These are phyloP conservation scores for Ilex paraguariensis DNA, from an alignment of 305 asterid genomes.

Conservation along the genomic window DNA sequence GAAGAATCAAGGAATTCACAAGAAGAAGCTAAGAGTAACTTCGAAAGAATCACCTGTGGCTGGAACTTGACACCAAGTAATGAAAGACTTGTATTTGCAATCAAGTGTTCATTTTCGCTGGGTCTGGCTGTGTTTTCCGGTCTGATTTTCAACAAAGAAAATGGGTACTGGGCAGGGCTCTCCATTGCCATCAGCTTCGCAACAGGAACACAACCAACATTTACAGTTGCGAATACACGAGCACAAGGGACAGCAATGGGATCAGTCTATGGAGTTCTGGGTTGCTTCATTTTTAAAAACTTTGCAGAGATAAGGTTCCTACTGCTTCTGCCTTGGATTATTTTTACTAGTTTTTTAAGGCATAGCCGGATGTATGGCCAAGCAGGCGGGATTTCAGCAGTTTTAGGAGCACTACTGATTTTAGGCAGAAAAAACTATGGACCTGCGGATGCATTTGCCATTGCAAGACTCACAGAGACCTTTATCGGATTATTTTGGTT, in stretches of 20 bases:
- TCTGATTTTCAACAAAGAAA: constrained; percentile 38
- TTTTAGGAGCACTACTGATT: constrained; percentile 62
- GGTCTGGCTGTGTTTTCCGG: constrained; percentile 64
- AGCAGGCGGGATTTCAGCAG: constrained; percentile 68
- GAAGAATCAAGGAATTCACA: constrained; percentile 6
- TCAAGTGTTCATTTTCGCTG: constrained; percentile 58
- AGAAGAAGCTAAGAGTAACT: constrained; percentile 2
- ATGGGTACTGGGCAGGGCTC: constrained; percentile 82
- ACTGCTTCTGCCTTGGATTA: constrained; percentile 73
- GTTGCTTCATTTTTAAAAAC: constrained; percentile 45
- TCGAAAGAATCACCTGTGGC: constrained; percentile 6
- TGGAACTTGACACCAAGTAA: constrained; percentile 21
- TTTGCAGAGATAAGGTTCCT: constrained; percentile 36
- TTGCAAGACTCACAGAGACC: constrained; percentile 51
- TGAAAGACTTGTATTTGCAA: constrained; percentile 41
- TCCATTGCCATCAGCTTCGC: constrained; percentile 68
- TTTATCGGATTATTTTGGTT: constrained; percentile 50
- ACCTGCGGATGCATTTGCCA: constrained; percentile 50
- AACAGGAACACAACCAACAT: constrained; percentile 46
- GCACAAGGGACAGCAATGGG: constrained; percentile 86
- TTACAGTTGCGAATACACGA: constrained; percentile 59
- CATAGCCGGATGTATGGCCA: constrained; percentile 68
- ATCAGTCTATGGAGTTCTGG: constrained; percentile 64
- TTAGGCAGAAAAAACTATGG: constrained; percentile 68
- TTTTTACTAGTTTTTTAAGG: constrained; percentile 50